phyloP scores from a whole-genome alignment of 2,329 filamentous ascomycete genomes.

The Eutypa lata region DNA sequence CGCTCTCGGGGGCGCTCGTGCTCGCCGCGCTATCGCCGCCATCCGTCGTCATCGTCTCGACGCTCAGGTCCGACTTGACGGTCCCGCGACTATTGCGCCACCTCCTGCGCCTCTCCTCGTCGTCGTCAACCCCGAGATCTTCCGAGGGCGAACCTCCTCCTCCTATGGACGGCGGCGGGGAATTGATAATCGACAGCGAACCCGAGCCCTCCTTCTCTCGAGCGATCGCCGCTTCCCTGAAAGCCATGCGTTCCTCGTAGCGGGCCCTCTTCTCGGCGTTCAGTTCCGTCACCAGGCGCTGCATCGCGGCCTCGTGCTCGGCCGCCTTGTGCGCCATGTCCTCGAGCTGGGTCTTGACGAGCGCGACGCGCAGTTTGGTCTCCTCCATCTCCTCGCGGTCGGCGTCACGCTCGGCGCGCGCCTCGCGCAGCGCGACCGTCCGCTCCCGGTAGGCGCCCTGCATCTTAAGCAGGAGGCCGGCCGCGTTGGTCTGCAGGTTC shows the following conservation, averaged over 20 bases:
- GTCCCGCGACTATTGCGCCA: conserved; percentile 44
- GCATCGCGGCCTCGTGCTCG: conserved; percentile 52
- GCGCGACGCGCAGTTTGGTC: conserved; percentile 46
- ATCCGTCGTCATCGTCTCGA: conserved; percentile 42
- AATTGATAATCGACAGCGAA: too few relatives aligned
- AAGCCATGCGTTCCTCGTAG: conserved; percentile 35
- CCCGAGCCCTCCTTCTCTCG: conserved; percentile 11
- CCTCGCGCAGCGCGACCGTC: conserved; percentile 46
- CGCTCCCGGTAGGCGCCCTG: conserved; percentile 58
- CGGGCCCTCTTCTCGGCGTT: conserved; percentile 48
- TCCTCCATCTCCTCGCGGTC: conserved; percentile 56
- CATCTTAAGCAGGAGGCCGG: conserved; percentile 51
- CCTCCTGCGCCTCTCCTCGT: conserved; percentile 40
- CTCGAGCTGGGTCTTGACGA: conserved; percentile 59
- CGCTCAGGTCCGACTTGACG: conserved; percentile 38
- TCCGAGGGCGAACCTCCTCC: conserved; percentile 41
- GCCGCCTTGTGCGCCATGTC: conserved; percentile 52
- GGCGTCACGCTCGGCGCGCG: conserved; percentile 51
- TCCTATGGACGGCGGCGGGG: background rate
- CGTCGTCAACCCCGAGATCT: conserved; percentile 51
- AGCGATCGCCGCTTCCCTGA: conserved; percentile 29
- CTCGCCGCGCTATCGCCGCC: conserved; percentile 36
- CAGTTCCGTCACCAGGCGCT: conserved; percentile 48
- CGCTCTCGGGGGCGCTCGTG: conserved; percentile 27
- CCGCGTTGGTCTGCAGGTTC: conserved; percentile 57